Base-by-base conservation (phyloP, 192 early-diverging fungal genomes). In the Chytriomyces sp. region DNA sequence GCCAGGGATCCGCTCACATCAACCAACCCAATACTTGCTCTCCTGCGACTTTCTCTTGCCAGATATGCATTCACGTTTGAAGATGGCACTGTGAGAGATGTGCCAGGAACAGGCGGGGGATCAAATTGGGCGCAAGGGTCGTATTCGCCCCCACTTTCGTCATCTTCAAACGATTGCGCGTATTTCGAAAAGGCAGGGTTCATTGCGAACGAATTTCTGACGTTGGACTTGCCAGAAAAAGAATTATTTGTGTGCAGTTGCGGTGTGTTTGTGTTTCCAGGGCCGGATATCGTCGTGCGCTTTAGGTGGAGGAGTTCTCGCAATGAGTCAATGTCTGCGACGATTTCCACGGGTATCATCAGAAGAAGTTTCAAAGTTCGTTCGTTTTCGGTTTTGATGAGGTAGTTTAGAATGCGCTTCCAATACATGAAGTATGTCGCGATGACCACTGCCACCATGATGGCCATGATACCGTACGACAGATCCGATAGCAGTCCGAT, bases 321-420 rank as follows among this genome's bases (percentile, higher is more conserved):
- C 2, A 78, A 47, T 18, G 77, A 78, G 50, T 78, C 77, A 64
- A 78, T 78, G 46, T 78, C 77, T 8, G 77, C 67, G 5, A 78
- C 77, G 26, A 78, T 78, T 61, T 78, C 77, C 26, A 78, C 77
- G 6, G 77, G 77, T 50, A 78, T 78, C 77, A 78, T 78, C 8
- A 78, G 47, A 9, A 78, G 47, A 13, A 78, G 69, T 62, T 78
- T 78, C 45, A 78, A 46, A 11, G 77, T 78, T 10, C 77, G 53
- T 47, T 78, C 77, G 35, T 78, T 78, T 6, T 78, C 77, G 3
- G 77, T 78, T 50, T 78, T 78, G 60, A 78, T 67, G 45, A 78
- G 69, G 59, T 78, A 78, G 60, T 70, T 62, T 50, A 78, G 23
- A 5, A 78, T 78, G 11, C 62, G 16, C 35, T 59, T 69, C 77